Evolutionary conservation across 129 eudicot species (phyloP), one percentile per base, ranked within the genome.

Genomic region (Arctium lappa): DNA sequence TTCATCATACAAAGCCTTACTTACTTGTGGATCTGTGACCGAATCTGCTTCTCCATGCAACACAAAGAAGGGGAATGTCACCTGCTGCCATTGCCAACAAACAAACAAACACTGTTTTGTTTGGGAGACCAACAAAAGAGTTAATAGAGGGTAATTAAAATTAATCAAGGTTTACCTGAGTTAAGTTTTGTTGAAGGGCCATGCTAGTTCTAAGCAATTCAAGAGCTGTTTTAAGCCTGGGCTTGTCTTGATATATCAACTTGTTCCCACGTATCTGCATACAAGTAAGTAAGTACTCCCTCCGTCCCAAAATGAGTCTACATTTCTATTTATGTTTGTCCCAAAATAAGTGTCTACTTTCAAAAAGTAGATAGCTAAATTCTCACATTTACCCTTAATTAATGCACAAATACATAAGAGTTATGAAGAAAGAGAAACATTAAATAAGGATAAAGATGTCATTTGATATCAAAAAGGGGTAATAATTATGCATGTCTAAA

Each of bases 151-250:
- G 80, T 42, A 46, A 34, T 69, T 48, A 22, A 22, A 12, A 2
- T 76, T 48, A 39, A 77, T 29, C 13, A 22, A 33, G 36, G 36
- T 33, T 12, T 5, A 95, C 99, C 99, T 95, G 89, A 62, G 44
- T 77, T 82, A 95, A 90, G 86, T 91, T 93, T 77, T 86, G 84
- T 85, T 95, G 97, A 30, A 95, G 99, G 87, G 73, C 76, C 90
- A 91, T 91, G 90, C 99, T 95, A 48, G 98, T 93, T 83, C 99
- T 88, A 76, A 95, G 95, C 97, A 95, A 88, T 83, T 95, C 99
- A 73, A 95, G 84, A 40, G 99, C 99, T 76, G 99, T 91, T 88
- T 95, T 95, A 79, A 95, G 88, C 86, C 98, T 87, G 6, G 99
- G 99, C 79, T 90, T 95, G 77, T 85, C 86, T 79, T 95, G 99